A percentile compares a stretch with the other conserved stretches of the same genome.
Conservation (phyloP, 106 monocot genomes). For the Acorus gramineus region DNA sequence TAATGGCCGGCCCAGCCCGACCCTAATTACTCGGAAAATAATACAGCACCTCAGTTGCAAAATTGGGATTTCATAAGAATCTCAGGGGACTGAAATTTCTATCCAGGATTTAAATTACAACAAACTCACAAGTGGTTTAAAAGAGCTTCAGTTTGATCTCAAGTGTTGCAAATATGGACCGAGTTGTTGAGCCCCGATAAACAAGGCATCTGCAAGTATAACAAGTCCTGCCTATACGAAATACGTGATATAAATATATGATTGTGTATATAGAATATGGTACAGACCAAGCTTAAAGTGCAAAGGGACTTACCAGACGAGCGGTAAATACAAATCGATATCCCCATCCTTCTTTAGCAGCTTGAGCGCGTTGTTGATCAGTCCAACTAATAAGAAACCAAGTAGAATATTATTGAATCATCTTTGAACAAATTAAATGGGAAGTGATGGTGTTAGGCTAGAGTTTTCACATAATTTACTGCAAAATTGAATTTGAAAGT, state of each 20-base stretch:
- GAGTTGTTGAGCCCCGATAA: constrained; percentile 60
- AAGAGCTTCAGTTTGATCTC: constrained; percentile 31
- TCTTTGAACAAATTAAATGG: no score
- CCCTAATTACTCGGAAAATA: no score
- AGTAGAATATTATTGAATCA: no score
- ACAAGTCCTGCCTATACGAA: constrained; percentile 53
- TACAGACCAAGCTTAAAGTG: not conserved
- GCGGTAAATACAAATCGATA: constrained; percentile 76
- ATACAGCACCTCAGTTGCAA: no score
- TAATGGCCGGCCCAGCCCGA: no score
- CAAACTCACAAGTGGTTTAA: no score
- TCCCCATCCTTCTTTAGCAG: constrained; percentile 84
- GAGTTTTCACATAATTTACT: no score
- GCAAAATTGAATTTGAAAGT: not conserved
- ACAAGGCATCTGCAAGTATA: constrained; percentile 69
- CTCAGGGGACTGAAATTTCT: no score
- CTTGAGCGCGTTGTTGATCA: constrained; percentile 71
- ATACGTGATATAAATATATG: not conserved
- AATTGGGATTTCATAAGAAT: no score
- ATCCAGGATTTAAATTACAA: no score
- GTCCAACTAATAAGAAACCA: constrained; percentile 59
- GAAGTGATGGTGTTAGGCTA: no score
- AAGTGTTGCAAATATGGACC: constrained; percentile 60
- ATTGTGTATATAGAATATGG: no score
- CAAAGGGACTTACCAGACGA: constrained; percentile 46